These are phyloP conservation scores for Escovopsis sp. DNA, from an alignment of 2,329 filamentous ascomycete species.

Conservation along the genomic window DNA sequence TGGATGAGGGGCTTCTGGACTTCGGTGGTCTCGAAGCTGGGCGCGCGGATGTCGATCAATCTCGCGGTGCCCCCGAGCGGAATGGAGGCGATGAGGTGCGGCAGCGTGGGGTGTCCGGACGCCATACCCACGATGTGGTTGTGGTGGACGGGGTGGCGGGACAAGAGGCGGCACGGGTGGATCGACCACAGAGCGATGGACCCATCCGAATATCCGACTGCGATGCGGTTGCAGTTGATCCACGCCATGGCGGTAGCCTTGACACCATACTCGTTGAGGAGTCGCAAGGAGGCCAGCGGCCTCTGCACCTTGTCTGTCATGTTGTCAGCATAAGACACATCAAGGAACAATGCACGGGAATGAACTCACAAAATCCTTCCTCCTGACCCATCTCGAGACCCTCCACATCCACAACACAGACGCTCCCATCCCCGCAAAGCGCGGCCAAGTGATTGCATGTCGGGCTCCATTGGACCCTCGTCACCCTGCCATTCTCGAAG, in stretches of 20 bases:
- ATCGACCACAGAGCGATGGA: conserved; percentile 42
- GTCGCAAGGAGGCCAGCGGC: conserved; percentile 28
- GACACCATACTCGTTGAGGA: conserved; percentile 31
- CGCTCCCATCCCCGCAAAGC: conserved; percentile 34
- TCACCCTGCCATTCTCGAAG: conserved; percentile 34
- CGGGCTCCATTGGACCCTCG: conserved; percentile 38
- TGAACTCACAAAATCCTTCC: conserved; percentile 26
- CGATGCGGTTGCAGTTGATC: conserved; percentile 38
- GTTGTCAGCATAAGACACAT: conserved; percentile 10
- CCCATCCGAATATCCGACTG: conserved; percentile 40
- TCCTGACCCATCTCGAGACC: conserved; percentile 16
- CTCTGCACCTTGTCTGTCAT: conserved; percentile 27
- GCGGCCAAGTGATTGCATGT: conserved; percentile 31
- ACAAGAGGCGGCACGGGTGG: conserved; percentile 30
- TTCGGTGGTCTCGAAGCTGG: conserved; percentile 37
- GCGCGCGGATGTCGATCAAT: conserved; percentile 35
- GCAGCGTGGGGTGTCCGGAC: conserved; percentile 40
- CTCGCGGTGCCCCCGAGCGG: conserved; percentile 38
- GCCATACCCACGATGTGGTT: conserved; percentile 38
- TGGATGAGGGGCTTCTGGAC: conserved; percentile 33
- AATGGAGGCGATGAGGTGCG: conserved; percentile 38
- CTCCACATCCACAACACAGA: conserved; percentile 28
- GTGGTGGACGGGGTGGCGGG: conserved; percentile 37
- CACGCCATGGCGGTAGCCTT: conserved; percentile 38
- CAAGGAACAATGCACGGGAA: not conserved